A percentile compares a stretch with the other conserved stretches of the same genome.
Conservation (phyloP, 139 green algal genomes). For the Monoraphidium neglectum region DNA sequence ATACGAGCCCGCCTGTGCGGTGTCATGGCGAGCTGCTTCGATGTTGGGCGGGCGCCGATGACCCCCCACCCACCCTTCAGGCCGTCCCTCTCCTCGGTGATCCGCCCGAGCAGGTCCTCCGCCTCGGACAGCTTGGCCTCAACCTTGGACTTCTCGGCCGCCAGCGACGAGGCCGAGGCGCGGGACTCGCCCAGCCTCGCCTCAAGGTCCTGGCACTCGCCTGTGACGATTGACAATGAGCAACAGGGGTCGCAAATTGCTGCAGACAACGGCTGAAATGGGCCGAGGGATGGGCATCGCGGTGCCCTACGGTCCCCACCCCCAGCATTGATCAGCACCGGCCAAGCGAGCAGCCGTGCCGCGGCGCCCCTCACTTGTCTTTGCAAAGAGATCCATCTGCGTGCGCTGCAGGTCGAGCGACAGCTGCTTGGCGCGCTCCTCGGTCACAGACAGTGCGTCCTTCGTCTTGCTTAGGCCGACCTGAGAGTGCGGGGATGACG, state of each 20-base stretch:
- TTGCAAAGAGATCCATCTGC: slow-evolving; percentile 52
- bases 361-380: slow-evolving; percentile 30
- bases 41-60: too few species aligned
- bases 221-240: slow-evolving; percentile 2
- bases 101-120: slow-evolving; percentile 27
- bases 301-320: too few species aligned
- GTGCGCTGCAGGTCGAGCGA: slow-evolving; percentile 46
- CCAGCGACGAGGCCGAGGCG: not conserved
- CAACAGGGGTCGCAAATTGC: too few species aligned
- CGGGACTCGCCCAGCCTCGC: slow-evolving; percentile 34
- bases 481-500: too few species aligned
- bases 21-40: too few species aligned
- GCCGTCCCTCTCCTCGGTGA: slow-evolving; percentile 5
- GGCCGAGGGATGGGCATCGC: too few species aligned
- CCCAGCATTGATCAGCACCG: too few species aligned
- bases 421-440: slow-evolving; percentile 46
- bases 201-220: slow-evolving; percentile 29
- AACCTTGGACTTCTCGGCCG: not conserved
- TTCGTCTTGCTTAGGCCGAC: slow-evolving; percentile 65
- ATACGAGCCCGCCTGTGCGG: too few species aligned
- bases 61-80: not conserved
- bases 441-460: slow-evolving; percentile 46
- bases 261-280: too few species aligned
- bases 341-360: too few species aligned
- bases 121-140: slow-evolving; percentile 13